These are phyloP conservation scores for Mucuna pruriens DNA, from an alignment of 306 rosid genomes.

Conservation along the genomic window DNA sequence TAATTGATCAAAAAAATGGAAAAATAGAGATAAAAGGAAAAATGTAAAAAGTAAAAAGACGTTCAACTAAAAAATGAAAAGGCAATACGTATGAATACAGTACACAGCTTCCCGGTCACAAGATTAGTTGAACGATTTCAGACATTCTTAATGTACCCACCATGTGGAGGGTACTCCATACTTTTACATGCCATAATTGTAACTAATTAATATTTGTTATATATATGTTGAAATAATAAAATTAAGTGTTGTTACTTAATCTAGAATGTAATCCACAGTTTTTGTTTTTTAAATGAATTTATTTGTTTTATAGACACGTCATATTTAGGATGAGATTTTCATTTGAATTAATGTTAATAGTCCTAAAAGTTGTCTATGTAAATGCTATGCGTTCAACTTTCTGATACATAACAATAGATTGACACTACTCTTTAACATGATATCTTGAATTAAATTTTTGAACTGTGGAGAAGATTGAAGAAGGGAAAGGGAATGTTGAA, in stretches of 20 bases:
- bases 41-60: not conserved
- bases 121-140: conserved; percentile 27
- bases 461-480: not conserved
- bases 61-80: not conserved
- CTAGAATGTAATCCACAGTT: too few relatives aligned
- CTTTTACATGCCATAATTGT: not conserved
- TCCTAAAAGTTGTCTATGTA: too few relatives aligned
- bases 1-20: not conserved
- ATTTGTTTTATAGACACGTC: too few relatives aligned
- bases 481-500: not conserved
- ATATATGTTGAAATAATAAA: not conserved
- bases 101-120: not conserved
- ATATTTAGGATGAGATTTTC: too few relatives aligned
- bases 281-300: too few relatives aligned
- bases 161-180: not conserved
- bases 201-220: not conserved
- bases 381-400: too few relatives aligned
- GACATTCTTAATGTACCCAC: not conserved
- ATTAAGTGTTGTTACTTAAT: not conserved
- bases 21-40: not conserved
- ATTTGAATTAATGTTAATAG: too few relatives aligned
- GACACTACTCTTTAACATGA: too few relatives aligned
- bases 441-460: too few relatives aligned
- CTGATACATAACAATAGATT: too few relatives aligned
- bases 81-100: not conserved